phyloP scores from a whole-genome alignment of 1,139 yeast genomes.

The Candida tunisiensis region DNA sequence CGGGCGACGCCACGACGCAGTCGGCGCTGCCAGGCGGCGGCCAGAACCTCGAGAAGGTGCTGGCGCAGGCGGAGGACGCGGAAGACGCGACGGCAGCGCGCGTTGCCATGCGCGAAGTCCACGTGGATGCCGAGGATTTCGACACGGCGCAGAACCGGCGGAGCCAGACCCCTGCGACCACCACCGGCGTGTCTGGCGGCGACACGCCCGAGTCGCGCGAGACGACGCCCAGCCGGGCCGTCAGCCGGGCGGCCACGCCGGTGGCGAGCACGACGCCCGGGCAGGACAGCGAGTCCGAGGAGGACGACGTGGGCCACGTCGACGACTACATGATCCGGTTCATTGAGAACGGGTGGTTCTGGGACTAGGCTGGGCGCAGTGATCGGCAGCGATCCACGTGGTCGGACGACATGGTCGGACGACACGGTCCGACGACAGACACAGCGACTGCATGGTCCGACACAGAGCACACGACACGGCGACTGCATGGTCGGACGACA shows the following conservation, averaged over 20 bases:
- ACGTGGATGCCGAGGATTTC: conserved; percentile 73
- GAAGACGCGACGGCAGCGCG: conserved; percentile 91
- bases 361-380: no score
- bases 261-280: no score
- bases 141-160: conserved; percentile 9
- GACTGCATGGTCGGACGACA: no score
- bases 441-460: no score
- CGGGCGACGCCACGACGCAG: conserved; percentile 9
- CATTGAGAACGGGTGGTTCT: conserved; percentile 68
- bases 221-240: conserved; percentile 1
- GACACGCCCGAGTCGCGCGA: background rate
- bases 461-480: no score
- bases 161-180: background rate
- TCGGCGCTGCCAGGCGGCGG: conserved; percentile 21
- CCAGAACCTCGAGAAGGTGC: conserved; percentile 42
- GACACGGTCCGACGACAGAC: no score
- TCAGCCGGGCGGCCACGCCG: no score
- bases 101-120: conserved; percentile 77
- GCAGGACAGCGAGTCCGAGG: conserved; percentile 23
- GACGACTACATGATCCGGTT: conserved; percentile 94
- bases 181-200: background rate
- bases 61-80: conserved; percentile 92
- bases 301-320: conserved; percentile 64
- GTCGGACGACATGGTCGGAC: no score
- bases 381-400: no score